Evolutionary conservation across 176 grass and related monocot genomes (phyloP), one percentile per base, ranked within the genome.

Genomic region (Aegilops longissima): DNA sequence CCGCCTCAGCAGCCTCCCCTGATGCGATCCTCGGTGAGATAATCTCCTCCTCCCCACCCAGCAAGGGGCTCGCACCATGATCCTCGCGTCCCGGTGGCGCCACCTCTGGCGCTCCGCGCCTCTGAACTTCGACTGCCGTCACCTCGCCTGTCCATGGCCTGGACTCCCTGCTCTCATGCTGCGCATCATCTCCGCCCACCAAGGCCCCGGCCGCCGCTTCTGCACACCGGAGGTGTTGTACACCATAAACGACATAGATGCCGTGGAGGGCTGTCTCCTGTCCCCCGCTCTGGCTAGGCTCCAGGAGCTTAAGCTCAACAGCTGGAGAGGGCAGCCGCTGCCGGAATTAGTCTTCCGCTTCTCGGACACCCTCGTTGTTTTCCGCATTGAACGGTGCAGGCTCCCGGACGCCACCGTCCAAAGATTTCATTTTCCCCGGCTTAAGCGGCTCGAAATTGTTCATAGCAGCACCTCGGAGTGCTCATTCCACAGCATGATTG

Each of bases 281-380:
- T 72, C 18, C 70, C 34, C 21, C 2, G 35, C 20, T 2, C 20
- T 72, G 21, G 70, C 40, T 6, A 72, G 40, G 9, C 70, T 72
- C 11, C 2, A 72, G 17, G 70, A 72, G 70, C 70, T 72, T 33
- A 12, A 7, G 0, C 2, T 67, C 29, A 13, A 3, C 64, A 18
- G 24, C 11, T 13, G 10, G 11, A 17, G 30, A 0, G 12, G 49
- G 49, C 12, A 1, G 12, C 39, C 82, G 64, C 85, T 85, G 1
- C 64, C 70, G 18, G 70, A 82, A 40, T 59, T 54, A 16, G 82
- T 82, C 71, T 88, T 90, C 35, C 89, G 76, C 25, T 74, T 74
- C 39, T 47, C 40, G n/a, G 11, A 40, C 38, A 47, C n/a, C 71
- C 71, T 74, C 40, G 5, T 5, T 25, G 23, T 27, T 25, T 35